phyloP scores from a whole-genome alignment of 2,329 filamentous ascomycete species.

The Paracorniculantispora psalliotae region DNA sequence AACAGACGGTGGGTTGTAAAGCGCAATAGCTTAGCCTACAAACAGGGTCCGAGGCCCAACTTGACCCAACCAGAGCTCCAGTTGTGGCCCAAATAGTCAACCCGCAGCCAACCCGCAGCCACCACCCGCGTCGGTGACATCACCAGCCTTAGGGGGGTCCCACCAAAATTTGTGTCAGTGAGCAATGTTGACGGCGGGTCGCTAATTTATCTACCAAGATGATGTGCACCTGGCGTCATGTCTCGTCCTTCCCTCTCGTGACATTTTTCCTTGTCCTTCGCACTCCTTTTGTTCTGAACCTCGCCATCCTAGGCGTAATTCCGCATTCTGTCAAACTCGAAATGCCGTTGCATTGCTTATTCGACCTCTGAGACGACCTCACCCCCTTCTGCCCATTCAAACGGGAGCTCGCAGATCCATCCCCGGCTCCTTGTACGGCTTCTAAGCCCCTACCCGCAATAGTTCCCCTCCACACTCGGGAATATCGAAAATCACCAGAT shows the following conservation, averaged over 20 bases:
- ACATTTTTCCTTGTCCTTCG: neutral
- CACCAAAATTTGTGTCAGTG: slow-evolving; percentile 1
- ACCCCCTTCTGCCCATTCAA: neutral
- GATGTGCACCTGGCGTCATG: neutral
- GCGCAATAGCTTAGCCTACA: no score
- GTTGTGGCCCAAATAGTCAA: neutral
- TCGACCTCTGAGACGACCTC: neutral
- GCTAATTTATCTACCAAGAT: neutral
- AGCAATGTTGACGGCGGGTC: slow-evolving; percentile 6
- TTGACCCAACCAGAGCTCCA: no score
- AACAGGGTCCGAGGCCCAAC: no score
- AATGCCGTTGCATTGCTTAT: neutral
- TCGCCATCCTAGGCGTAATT: neutral
- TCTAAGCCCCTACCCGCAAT: neutral
- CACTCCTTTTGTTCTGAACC: neutral
- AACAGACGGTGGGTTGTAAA: no score
- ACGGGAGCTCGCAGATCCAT: neutral
- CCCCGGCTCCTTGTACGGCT: neutral
- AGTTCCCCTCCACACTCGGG: neutral
- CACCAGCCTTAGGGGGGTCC: slow-evolving; percentile 9
- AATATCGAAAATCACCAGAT: neutral
- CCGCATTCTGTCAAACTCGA: neutral
- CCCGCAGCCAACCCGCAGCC: neutral
- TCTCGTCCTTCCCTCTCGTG: neutral
- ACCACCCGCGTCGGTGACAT: slow-evolving; percentile 11